Base-by-base conservation (phyloP, 1,284 basidiomycete species). In the Irpex rosettiformis region DNA sequence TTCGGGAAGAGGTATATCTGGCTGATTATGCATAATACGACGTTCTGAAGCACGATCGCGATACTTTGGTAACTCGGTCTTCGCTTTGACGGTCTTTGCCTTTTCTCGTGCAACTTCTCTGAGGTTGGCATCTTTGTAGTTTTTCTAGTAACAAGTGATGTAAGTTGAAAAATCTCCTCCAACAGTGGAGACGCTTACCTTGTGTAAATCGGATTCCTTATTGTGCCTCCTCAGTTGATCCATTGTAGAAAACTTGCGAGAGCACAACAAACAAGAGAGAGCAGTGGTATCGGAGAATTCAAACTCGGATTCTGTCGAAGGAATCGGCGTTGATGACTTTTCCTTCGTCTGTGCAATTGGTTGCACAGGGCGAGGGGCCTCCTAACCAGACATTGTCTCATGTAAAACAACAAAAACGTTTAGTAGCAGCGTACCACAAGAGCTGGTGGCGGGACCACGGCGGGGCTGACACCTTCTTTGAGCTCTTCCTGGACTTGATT, bases 31-130 rank as follows among this genome's bases (percentile, higher is more conserved):
- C 68, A 93, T 85, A 49, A 86, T 83, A 16, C 95, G 83, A 7
- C 95, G 86, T 69, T 96, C 94, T 1, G 87, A 90, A 0, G 95
- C 95, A 40, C 95, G 86, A 71, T 98, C 95, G 37, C 94, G 86
- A 73, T 97, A 97, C 69, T 93, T 93, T 2, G 89, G 86, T 61
- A 60, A 63, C 33, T 67, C 68, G 6, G 69, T 70, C 62, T 60
- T 72, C 59, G 75, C 79, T 49, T 81, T 76, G 2, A 78, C 75
- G 11, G 78, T 77, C 21, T 79, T 75, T 13, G 78, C 81, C 67
- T 95, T 94, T 62, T 88, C 83, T 30, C 82, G 83, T 13, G 92
- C 93, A 47, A 89, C 73, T 51, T 91, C 87, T 59, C 88, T 82
- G 21, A 90, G 73, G 64, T 79, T 82, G 1, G 79, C 61, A 66